These are phyloP conservation scores for Inga laurina DNA, from an alignment of 306 rosid species.

Conservation along the genomic window DNA sequence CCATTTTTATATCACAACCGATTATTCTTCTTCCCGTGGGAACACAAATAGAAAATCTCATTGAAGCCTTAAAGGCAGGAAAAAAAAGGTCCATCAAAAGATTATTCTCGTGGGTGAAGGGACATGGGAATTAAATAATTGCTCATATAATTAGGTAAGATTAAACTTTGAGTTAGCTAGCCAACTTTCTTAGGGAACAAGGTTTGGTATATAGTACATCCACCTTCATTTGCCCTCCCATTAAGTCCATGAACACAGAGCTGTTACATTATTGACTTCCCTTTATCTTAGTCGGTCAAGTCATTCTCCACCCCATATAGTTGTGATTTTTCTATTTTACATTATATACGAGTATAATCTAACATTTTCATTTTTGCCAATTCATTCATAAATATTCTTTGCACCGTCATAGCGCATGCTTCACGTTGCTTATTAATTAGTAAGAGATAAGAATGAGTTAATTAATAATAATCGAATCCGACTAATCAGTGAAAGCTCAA, in stretches of 20 bases:
- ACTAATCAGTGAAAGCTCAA: background rate
- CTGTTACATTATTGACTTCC: background rate
- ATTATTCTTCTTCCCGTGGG: background rate
- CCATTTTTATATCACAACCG: background rate
- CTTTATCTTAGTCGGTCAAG: no score
- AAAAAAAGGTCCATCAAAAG: background rate
- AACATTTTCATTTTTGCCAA: background rate
- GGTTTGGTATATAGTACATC: background rate
- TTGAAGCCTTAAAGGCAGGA: background rate
- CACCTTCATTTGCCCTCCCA: conserved; percentile 13
- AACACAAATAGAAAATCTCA: background rate
- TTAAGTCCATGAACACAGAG: background rate
- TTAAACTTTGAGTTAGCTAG: background rate
- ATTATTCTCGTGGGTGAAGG: background rate
- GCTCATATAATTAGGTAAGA: background rate
- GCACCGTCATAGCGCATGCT: background rate
- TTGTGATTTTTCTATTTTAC: no score
- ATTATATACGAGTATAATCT: background rate
- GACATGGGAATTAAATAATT: background rate
- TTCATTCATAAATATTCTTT: no score
- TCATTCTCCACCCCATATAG: no score
- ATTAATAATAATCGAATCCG: background rate
- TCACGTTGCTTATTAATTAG: background rate
- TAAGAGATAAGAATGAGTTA: background rate
- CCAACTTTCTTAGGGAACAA: background rate